A percentile compares a stretch with the other conserved stretches of the same genome.
phyloP scores from a whole-genome alignment of 2,329 filamentous ascomycete genomes.

The Hypoxylon sp. region DNA sequence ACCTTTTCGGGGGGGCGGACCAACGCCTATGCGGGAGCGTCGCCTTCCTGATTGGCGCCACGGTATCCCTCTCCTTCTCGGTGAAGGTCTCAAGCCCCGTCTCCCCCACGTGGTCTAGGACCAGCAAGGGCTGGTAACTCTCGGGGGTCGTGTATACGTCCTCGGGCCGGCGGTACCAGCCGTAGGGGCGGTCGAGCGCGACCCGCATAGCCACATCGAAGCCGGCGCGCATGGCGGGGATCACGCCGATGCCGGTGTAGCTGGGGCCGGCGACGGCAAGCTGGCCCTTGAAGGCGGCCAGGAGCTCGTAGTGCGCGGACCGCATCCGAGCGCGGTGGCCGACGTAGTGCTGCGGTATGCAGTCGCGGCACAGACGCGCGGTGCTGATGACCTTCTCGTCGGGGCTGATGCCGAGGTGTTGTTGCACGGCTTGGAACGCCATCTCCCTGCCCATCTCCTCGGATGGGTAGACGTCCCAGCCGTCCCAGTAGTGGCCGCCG shows the following conservation, averaged over 20 bases:
- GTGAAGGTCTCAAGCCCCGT: conserved; percentile 45
- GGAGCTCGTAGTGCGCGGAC: conserved; percentile 69
- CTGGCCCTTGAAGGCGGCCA: conserved; percentile 70
- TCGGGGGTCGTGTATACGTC: background rate
- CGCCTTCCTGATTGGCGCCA: background rate
- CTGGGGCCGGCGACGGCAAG: conserved; percentile 75
- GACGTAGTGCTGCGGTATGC: conserved; percentile 91
- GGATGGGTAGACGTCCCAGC: conserved; percentile 70
- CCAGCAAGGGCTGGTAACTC: background rate
- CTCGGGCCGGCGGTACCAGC: conserved; percentile 41
- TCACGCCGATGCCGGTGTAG: conserved; percentile 67
- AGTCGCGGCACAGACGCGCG: conserved; percentile 74
- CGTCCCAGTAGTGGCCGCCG: conserved; percentile 92
- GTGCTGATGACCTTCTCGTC: conserved; percentile 73
- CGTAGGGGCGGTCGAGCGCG: conserved; percentile 47
- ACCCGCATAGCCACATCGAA: conserved; percentile 61
- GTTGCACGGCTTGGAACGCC: conserved; percentile 77
- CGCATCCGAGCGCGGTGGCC: conserved; percentile 79
- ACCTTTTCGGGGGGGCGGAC: background rate
- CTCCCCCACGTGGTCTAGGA: conserved; percentile 45
- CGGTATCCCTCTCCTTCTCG: background rate
- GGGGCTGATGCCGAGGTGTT: conserved; percentile 79
- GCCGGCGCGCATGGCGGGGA: conserved; percentile 67
- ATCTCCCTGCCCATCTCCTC: conserved; percentile 77
- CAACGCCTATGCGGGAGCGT: background rate